Percentiles rank a stretch among this genome's conserved stretches.
These are phyloP conservation scores for Lepidium sativum DNA, from an alignment of 345 rosid genomes.

Conservation along the genomic window DNA sequence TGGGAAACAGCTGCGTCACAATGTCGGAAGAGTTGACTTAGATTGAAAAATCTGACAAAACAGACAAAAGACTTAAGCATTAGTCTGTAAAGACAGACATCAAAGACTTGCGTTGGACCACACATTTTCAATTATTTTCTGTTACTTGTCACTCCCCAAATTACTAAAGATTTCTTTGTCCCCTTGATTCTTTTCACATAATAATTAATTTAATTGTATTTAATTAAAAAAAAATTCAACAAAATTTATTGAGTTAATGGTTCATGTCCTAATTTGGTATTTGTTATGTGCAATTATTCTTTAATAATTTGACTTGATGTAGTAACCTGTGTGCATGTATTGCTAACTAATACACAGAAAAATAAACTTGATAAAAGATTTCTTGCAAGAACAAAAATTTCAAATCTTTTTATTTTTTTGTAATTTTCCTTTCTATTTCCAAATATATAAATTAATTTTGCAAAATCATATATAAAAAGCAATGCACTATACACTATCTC, in stretches of 20 bases:
- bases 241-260: not conserved
- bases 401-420: no score
- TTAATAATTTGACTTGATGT: not conserved
- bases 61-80: slow-evolving; percentile 9
- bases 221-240: no score
- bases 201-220: not conserved
- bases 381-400: no score
- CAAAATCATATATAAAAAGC: no score
- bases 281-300: not conserved
- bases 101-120: slow-evolving; percentile 26
- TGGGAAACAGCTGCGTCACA: slow-evolving; percentile 20
- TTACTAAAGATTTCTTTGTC: slow-evolving; percentile 18
- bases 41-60: slow-evolving; percentile 5
- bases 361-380: no score
- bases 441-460: no score
- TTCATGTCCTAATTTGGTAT: not conserved
- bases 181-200: not conserved
- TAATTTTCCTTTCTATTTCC: no score
- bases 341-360: no score
- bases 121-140: slow-evolving; percentile 16
- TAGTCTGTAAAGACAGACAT: no score
- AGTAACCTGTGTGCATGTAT: no score
- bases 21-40: slow-evolving; percentile 25
- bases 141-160: slow-evolving; percentile 3
- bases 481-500: no score